phyloP scores from a whole-genome alignment of 2,329 filamentous ascomycete species.

The Podosphaera fusca region DNA sequence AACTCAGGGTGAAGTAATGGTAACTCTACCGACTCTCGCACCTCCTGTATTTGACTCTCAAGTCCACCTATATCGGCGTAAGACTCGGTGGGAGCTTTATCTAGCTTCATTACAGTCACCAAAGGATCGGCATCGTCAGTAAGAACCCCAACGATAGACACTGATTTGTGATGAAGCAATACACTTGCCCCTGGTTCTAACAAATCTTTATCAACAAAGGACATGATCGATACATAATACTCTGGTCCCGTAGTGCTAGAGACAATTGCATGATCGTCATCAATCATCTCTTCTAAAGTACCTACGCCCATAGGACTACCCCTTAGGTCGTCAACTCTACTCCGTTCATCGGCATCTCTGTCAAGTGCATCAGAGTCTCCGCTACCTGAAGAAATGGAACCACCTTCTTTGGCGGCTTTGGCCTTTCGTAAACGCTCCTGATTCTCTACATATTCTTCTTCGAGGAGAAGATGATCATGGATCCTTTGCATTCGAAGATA shows the following conservation, averaged over 20 bases:
- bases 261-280: conserved; percentile 96
- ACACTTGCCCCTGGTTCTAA: conserved; percentile 92
- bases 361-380: conserved; percentile 55
- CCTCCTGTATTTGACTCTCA: conserved; percentile 89
- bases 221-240: conserved; percentile 99
- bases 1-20: conserved; percentile 87
- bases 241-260: conserved; percentile 93
- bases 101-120: conserved; percentile 96
- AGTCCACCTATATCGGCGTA: conserved; percentile 97
- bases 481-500: conserved; percentile 96
- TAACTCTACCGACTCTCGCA: conserved; percentile 87
- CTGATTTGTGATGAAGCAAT: conserved; percentile 87
- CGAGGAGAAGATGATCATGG: conserved; percentile 86
- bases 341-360: conserved; percentile 79
- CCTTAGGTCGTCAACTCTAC: conserved; percentile 92
- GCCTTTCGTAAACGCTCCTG: conserved; percentile 88
- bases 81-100: conserved; percentile 94
- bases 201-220: conserved; percentile 96
- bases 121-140: conserved; percentile 90
- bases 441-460: conserved; percentile 98
- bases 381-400: conserved; percentile 29
- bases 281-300: conserved; percentile 93
- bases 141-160: conserved; percentile 89
- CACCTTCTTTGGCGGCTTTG: conserved; percentile 54
- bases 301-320: conserved; percentile 97